Evolutionary conservation across 2,329 filamentous ascomycete genomes (phyloP), one percentile per base, ranked within the genome.

Genomic region (Ploettnerulaceae sp.): DNA sequence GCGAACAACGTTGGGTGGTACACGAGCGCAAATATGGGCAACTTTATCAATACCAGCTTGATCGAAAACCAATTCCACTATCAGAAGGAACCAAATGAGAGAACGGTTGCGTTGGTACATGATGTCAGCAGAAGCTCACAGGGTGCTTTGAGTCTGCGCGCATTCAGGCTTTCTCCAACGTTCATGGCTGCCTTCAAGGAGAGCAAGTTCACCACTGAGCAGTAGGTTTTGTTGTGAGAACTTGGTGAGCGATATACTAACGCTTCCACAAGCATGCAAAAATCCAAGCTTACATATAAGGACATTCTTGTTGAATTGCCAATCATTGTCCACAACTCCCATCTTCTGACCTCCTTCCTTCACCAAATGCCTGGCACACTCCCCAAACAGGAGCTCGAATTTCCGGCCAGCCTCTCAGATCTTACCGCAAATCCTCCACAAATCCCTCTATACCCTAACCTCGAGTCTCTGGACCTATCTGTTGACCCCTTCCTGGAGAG

Each of bases 1-100:
- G 93, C 93, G 57, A 95, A 97, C 75, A 94, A 89, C 63, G 89
- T 95, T 51, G 93, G 93, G 62, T 98, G 90, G 90, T 98, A 98
- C 74, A 96, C 89, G 49, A 96, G 89, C 73, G 89, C 90, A 55
- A 95, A 89, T 69, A 94, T 98, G 87, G 93, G 93, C 69, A 97
- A 95, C 76, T 97, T 97, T 61, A 78, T 97, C 75, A 96, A 90
- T 75, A 69, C 86, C 65, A 87, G 85, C 74, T 90, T 95, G 66
- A 87, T 98, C 69, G 93, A 98, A 78, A 98, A 97, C 75, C 90
- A 96, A 70, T 89, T 82, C 71, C 86, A 90, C 74, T 97, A 95
- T 75, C 93, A 98, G 75, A 93, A 88, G 69, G 88, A 94, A 61
- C 66, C 79, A 61, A 95, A 95, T 67, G 88, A 93, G 70, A 77